A percentile compares a stretch with the other conserved stretches of the same genome.
Evolutionary conservation across 345 rosid species (phyloP).

Genomic region (Acer yangbiense): DNA sequence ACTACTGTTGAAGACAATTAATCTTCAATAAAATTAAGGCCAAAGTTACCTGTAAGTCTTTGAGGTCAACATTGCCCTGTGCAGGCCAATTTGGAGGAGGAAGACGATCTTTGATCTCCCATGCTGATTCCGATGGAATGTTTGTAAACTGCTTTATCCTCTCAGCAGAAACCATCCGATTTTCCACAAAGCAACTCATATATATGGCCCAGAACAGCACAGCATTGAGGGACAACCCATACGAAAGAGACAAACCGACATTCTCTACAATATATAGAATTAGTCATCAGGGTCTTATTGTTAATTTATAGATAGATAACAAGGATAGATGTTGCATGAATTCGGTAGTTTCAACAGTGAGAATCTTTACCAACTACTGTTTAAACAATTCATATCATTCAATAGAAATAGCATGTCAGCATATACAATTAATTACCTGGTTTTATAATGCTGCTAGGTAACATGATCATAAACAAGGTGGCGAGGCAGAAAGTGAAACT

Average conservation of each 20-base stretch:
- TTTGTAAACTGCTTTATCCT: constrained; percentile 89
- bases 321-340: background rate
- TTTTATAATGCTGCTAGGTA: constrained; percentile 75
- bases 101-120: constrained; percentile 59
- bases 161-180: constrained; percentile 91
- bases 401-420: background rate
- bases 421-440: constrained; percentile 61
- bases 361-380: background rate
- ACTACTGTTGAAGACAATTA: no score
- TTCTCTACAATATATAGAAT: constrained; percentile 52
- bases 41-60: constrained; percentile 72
- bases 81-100: constrained; percentile 84
- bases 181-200: constrained; percentile 87
- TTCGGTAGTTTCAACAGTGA: background rate
- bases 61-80: constrained; percentile 66
- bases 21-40: background rate
- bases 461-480: constrained; percentile 71
- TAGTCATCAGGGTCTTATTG: constrained; percentile 11
- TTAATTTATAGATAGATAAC: background rate
- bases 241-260: constrained; percentile 88
- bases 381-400: background rate
- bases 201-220: constrained; percentile 81
- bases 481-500: constrained; percentile 74
- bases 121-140: constrained; percentile 74
- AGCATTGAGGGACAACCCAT: constrained; percentile 82